Evolutionary conservation across 371 early-diverging fungal genomes (phyloP).

Genomic region (Lichtheimia hyalospora): DNA sequence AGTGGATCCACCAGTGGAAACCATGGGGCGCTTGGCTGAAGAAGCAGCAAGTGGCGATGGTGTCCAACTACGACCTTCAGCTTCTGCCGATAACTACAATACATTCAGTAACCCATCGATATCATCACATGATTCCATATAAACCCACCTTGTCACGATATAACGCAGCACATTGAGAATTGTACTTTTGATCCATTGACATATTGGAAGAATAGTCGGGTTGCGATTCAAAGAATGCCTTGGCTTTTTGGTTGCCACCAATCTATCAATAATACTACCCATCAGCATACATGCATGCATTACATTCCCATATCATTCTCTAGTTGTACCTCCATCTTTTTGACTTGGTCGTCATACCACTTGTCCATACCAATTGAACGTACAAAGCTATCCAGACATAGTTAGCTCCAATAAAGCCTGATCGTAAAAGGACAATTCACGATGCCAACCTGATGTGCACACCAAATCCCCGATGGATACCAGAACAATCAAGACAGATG

Average conservation of each 20-base stretch:
- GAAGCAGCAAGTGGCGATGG: conserved; percentile 34
- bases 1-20: conserved; percentile 19
- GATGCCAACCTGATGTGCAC: conserved; percentile 80
- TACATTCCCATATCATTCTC: neutral
- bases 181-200: conserved; percentile 85
- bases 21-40: conserved; percentile 14
- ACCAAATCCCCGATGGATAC: conserved; percentile 90
- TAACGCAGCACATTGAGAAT: conserved; percentile 79
- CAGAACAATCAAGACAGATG: conserved; percentile 97
- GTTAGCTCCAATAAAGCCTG: too few relatives aligned
- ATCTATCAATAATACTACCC: conserved; percentile 33
- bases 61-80: conserved; percentile 76
- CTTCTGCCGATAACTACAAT: conserved; percentile 65
- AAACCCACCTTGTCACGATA: conserved; percentile 85
- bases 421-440: too few relatives aligned
- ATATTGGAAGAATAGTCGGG: conserved; percentile 80
- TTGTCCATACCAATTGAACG: conserved; percentile 98
- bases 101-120: neutral
- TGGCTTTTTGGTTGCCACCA: conserved; percentile 93
- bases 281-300: neutral
- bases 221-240: conserved; percentile 83
- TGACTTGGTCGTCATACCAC: conserved; percentile 94
- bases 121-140: neutral
- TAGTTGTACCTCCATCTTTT: conserved; percentile 79
- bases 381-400: conserved; percentile 73